These are phyloP conservation scores for Plantago major DNA, from an alignment of 257 asterid genomes.

Conservation along the genomic window DNA sequence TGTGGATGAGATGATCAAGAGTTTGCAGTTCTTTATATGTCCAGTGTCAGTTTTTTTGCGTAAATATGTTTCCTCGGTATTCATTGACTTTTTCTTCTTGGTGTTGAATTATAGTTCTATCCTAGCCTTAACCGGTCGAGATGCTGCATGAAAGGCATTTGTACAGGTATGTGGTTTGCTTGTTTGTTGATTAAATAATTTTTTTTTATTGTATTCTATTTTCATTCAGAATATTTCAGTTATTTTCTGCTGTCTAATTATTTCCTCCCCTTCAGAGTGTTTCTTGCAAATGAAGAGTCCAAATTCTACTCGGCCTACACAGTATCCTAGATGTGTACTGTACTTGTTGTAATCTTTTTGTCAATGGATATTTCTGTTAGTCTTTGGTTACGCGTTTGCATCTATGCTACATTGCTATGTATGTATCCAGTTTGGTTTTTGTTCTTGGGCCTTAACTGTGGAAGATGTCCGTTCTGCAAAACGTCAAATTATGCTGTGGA, in stretches of 20 bases:
- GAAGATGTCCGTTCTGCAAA: slow-evolving; percentile 95
- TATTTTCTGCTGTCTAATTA: slow-evolving; percentile 7
- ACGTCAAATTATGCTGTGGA: slow-evolving; percentile 90
- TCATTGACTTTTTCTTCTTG: slow-evolving; percentile 8
- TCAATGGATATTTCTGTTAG: neutral
- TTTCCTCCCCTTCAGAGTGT: slow-evolving; percentile 54
- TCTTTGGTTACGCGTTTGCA: neutral
- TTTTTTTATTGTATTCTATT: too few species aligned
- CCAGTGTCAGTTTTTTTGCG: slow-evolving; percentile 5
- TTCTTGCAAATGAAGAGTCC: slow-evolving; percentile 98
- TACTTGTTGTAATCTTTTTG: neutral
- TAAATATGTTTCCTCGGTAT: neutral
- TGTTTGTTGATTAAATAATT: slow-evolving; percentile 6
- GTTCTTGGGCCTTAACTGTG: slow-evolving; percentile 39
- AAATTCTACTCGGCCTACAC: slow-evolving; percentile 85
- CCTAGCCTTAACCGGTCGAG: slow-evolving; percentile 97
- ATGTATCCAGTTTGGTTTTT: neutral
- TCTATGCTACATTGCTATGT: slow-evolving; percentile 4
- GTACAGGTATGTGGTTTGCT: slow-evolving; percentile 63
- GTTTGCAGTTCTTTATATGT: neutral
- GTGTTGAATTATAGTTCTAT: slow-evolving; percentile 65
- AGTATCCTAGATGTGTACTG: slow-evolving; percentile 62
- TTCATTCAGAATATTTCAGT: neutral
- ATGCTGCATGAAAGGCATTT: slow-evolving; percentile 97
- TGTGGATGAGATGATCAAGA: too few species aligned